Evolutionary conservation across 2,329 filamentous ascomycete genomes (phyloP).

Genomic region (Cladosporium velox): DNA sequence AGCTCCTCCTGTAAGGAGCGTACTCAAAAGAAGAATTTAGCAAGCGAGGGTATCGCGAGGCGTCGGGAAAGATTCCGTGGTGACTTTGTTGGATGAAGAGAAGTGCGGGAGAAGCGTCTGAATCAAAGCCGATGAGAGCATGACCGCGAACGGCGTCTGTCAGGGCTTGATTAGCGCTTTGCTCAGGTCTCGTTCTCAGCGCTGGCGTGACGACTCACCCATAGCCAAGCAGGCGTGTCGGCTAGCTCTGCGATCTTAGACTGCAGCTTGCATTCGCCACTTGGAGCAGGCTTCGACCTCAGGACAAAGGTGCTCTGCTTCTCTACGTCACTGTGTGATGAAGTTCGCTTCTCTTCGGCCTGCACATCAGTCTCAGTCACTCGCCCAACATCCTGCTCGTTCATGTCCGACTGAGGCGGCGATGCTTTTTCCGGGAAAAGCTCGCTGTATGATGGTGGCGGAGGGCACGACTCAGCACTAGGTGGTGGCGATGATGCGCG

Average conservation of each 20-base stretch:
- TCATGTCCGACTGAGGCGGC: background rate
- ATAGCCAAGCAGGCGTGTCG: background rate
- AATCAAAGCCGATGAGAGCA: slow-evolving; percentile 8
- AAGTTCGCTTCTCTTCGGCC: background rate
- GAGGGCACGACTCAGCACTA: background rate
- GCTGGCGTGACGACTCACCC: slow-evolving; percentile 3
- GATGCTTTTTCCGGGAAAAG: slow-evolving; percentile 10
- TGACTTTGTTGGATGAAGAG: background rate
- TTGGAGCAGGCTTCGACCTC: background rate
- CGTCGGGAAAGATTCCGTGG: background rate
- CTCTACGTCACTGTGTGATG: background rate
- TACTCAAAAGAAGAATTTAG: slow-evolving; percentile 16
- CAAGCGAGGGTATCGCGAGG: background rate
- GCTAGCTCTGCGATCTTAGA: background rate
- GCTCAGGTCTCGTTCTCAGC: background rate
- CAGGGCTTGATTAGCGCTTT: background rate
- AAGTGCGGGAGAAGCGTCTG: slow-evolving; percentile 13
- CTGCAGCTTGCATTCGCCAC: background rate
- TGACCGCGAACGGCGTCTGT: slow-evolving; percentile 8
- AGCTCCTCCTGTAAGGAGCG: background rate
- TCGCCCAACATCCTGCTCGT: background rate
- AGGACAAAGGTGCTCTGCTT: background rate
- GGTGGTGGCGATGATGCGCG: background rate
- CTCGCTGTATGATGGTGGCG: slow-evolving; percentile 16
- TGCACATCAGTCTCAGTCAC: background rate